These are phyloP conservation scores for Mortierella sp. DNA, from an alignment of 371 early-diverging fungal genomes.

Conservation along the genomic window DNA sequence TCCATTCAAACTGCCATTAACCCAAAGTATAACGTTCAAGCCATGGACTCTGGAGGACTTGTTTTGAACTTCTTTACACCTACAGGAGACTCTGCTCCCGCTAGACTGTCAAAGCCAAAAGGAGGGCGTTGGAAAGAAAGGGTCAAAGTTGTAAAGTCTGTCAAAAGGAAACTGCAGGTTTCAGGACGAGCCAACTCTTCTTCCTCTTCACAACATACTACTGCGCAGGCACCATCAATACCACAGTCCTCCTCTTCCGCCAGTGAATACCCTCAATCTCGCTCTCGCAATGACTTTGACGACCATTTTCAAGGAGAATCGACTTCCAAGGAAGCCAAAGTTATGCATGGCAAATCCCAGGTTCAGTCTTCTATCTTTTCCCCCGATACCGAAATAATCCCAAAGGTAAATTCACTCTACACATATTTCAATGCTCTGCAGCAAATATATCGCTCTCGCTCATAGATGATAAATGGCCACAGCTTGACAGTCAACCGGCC, in stretches of 20 bases:
- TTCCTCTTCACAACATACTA: slow-evolving; percentile 7
- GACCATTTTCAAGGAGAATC: slow-evolving; percentile 23
- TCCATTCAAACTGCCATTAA: not conserved
- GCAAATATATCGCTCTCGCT: not conserved
- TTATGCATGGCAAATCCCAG: slow-evolving; percentile 66
- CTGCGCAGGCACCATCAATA: slow-evolving; percentile 2
- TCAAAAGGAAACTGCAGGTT: slow-evolving; percentile 36
- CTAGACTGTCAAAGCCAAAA: slow-evolving; percentile 37
- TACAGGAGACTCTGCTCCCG: slow-evolving; percentile 36
- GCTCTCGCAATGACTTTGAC: slow-evolving; percentile 26
- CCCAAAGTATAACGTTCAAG: not conserved
- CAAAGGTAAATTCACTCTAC: slow-evolving; percentile 26
- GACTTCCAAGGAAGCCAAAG: slow-evolving; percentile 55
- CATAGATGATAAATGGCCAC: not conserved
- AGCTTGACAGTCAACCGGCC: not conserved
- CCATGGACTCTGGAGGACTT: slow-evolving; percentile 77
- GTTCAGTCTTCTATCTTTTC: slow-evolving; percentile 72
- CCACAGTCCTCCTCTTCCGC: slow-evolving; percentile 19
- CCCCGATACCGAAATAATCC: slow-evolving; percentile 64
- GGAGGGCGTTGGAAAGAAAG: slow-evolving; percentile 67
- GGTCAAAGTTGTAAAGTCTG: slow-evolving; percentile 57
- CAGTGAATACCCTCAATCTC: slow-evolving; percentile 22
- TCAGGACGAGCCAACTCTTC: slow-evolving; percentile 20
- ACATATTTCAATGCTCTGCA: not conserved
- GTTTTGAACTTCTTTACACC: slow-evolving; percentile 73